Base-by-base conservation (phyloP, 1,284 basidiomycete genomes). In the Rhizoctonia solani region DNA sequence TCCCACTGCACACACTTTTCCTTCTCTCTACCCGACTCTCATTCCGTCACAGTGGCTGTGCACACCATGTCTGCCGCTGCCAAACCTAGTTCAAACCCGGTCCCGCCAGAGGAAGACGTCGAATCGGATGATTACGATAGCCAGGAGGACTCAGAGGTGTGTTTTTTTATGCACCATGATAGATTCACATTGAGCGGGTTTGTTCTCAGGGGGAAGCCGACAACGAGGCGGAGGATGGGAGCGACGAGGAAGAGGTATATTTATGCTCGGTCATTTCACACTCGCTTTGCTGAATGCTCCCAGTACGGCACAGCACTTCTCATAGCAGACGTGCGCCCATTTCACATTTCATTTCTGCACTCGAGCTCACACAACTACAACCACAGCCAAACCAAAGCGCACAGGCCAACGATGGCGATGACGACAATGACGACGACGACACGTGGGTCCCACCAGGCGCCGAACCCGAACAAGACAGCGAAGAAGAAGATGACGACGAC, bases 91-190 rank as follows among this genome's bases (percentile, higher is more conserved):
- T 49, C 56, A 29, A 59, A 16, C 37, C 37, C 37, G 8, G 37
- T 39, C 37, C 8, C 8, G 37, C 54, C 54, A 1, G 39, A 42
- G 39, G 54, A 58, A 25, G 41, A 59, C 29, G 56, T 46, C 23
- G 56, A 59, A 13, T 47, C 44, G 19, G 56, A 59, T 14, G 56
- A 59, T 46, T 59, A 59, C 49, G 44, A 59, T 6, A 59, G 56
- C 16, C 44, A 41, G 8, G 54, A 58, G 6, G 54, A 58, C 41
- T 58, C 54, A 11, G 54, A 58, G 54, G 54, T 58, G 14, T 16
- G 54, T 44, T 42, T 14, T 11, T 30, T 21, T 44, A 42, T 29
- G 14, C 21, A 11, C n/a, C 27, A 11, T 56, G 19, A 6, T 32
- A 32, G 29, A 9, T 25, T 29, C n/a, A n/a, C n/a, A n/a, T n/a